Base-by-base conservation (phyloP, 805 yeast species). In the Candida montana region DNA sequence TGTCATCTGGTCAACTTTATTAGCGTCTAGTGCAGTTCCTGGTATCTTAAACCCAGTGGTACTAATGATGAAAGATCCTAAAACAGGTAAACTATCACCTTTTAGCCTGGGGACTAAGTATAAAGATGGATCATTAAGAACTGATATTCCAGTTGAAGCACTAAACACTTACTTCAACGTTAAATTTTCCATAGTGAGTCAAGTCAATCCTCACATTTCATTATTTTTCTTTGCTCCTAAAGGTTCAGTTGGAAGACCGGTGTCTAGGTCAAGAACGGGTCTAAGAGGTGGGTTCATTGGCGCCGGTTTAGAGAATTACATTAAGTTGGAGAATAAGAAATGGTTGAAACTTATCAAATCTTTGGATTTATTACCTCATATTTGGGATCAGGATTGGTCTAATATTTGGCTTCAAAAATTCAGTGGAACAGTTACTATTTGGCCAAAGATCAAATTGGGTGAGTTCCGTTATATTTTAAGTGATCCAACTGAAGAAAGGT, bases 11-110 rank as follows among this genome's bases (percentile, higher is more conserved):
- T 77, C 86, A 3, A 67, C 89, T 0, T 62, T 84, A 43, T 62
- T 84, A 31, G 93, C 93, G 0, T 80, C 88, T 3, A 75, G 87
- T 5, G 93, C 93, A 0, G 93, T 85, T 7, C 95, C 95, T 0
- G 93, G 93, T 0, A 81, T 84, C 12, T 62, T 84, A 42, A 81
- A 81, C 47, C 95, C 95, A 0, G 90, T 84, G 17, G 88, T 82
- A 13, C 62, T 84, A 41, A 81, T 84, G 89, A 81, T 77, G 78
- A 79, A 79, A 52, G 65, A 67, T 13, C 67, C 64, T 9, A 53
- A 55, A 29, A 48, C 58, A 3, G 45, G 47, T 0, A 57, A 64
- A 27, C 68, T 82, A 7, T 66, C 68, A 3, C 91, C 95, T 2
- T 83, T 81, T 55, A 77, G 84, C 17, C 70, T 83, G 52, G 93